phyloP scores from a whole-genome alignment of 306 rosid species.

The Vicia villosa region DNA sequence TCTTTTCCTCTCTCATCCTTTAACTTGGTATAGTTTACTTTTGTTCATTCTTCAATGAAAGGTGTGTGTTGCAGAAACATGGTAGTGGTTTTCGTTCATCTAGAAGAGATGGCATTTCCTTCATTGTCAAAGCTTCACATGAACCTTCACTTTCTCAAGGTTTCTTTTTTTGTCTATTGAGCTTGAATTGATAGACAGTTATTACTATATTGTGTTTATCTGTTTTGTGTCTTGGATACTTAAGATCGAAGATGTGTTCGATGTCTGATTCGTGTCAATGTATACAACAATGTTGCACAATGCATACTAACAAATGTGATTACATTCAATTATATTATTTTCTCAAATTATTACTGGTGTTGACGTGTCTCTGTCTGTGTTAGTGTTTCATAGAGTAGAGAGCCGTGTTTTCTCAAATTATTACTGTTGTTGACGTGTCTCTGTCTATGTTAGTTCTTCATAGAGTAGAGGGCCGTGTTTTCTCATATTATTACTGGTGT shows the following conservation, averaged over 20 bases:
- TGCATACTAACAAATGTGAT: too few species aligned
- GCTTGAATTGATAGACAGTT: neutral
- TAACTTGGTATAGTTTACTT: neutral
- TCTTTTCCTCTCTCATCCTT: neutral
- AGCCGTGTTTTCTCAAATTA: too few species aligned
- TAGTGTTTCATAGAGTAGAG: too few species aligned
- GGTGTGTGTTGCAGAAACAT: slow-evolving; percentile 51
- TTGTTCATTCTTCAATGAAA: slow-evolving; percentile 3
- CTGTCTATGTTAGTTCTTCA: too few species aligned
- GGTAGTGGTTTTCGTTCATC: slow-evolving; percentile 46
- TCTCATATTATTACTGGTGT: neutral
- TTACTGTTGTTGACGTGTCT: too few species aligned
- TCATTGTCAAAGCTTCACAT: slow-evolving; percentile 61
- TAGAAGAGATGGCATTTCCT: slow-evolving; percentile 59
- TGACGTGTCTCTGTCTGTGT: too few species aligned
- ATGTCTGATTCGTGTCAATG: neutral
- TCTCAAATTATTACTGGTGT: neutral
- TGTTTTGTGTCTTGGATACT: neutral
- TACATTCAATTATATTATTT: neutral
- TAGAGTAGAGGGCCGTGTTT: too few species aligned
- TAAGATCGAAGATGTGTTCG: neutral
- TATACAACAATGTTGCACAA: too few species aligned
- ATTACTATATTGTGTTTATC: neutral
- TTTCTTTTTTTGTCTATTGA: slow-evolving; percentile 17
- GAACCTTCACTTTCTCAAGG: slow-evolving; percentile 57